phyloP scores from a whole-genome alignment of 257 asterid genomes.

The Avicennia marina region DNA sequence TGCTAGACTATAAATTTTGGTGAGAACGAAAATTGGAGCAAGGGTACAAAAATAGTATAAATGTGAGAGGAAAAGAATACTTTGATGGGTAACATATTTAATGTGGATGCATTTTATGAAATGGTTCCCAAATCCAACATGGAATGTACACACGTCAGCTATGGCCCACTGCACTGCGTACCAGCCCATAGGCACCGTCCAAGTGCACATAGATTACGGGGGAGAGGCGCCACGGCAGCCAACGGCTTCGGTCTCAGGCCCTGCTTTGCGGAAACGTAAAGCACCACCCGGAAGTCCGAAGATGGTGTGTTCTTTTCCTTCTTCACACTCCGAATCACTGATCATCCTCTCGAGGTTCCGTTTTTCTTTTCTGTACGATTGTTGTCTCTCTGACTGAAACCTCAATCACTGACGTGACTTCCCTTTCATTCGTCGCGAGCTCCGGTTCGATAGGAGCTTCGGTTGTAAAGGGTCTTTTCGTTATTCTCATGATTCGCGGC shows the following conservation, averaged over 20 bases:
- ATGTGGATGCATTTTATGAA: no score
- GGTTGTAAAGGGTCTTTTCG: constrained; percentile 12
- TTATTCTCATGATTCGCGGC: background rate
- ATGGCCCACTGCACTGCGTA: background rate
- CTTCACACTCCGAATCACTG: constrained; percentile 21
- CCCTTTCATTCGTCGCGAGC: constrained; percentile 17
- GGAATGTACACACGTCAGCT: background rate
- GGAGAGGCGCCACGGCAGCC: constrained; percentile 15
- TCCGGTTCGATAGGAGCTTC: constrained; percentile 4
- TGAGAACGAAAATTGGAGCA: no score
- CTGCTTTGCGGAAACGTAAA: no score
- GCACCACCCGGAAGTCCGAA: no score
- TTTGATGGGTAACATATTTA: no score
- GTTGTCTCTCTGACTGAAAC: constrained; percentile 12
- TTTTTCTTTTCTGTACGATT: constrained; percentile 18
- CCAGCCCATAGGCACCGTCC: constrained; percentile 1
- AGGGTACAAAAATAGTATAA: no score
- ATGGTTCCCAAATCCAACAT: background rate
- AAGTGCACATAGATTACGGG: constrained; percentile 3
- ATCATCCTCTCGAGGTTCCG: constrained; percentile 16
- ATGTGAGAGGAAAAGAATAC: no score
- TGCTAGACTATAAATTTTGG: no score
- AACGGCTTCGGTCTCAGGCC: constrained; percentile 6
- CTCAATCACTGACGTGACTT: constrained; percentile 5
- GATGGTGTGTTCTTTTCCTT: constrained; percentile 13